Evolutionary conservation across 768 basidiomycete species (phyloP).

Genomic region (Trametes coccinea): DNA sequence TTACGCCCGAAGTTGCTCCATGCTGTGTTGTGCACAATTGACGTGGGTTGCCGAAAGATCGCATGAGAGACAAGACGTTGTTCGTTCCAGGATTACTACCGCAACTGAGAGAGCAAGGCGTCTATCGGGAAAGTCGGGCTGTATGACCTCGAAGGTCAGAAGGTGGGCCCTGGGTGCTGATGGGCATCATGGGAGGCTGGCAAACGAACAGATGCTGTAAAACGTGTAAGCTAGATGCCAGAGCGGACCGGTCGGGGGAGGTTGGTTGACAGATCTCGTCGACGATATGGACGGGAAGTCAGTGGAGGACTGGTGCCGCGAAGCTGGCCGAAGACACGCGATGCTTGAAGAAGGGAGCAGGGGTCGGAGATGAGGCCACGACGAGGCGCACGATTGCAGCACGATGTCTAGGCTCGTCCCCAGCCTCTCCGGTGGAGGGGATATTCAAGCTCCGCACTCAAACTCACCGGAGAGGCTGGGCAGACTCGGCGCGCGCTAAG

Average conservation of each 20-base stretch:
- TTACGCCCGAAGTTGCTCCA: too few relatives aligned
- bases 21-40: too few relatives aligned
- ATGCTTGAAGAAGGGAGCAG: neutral
- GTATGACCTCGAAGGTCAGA: too few relatives aligned
- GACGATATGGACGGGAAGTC: neutral
- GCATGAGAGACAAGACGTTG: too few relatives aligned
- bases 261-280: neutral
- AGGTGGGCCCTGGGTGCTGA: too few relatives aligned
- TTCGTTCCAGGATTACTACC: too few relatives aligned
- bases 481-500: neutral
- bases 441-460: neutral
- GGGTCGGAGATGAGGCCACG: neutral
- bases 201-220: neutral
- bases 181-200: too few relatives aligned
- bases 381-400: neutral
- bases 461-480: neutral
- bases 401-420: slow-evolving; percentile 1
- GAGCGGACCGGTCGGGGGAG: neutral
- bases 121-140: too few relatives aligned
- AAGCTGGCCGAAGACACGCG: neutral
- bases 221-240: neutral
- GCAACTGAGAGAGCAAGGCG: too few relatives aligned
- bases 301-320: neutral
- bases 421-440: neutral
- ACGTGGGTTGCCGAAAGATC: too few relatives aligned